phyloP scores from a whole-genome alignment of 1,284 basidiomycete genomes.

The Polyporus tsugae region DNA sequence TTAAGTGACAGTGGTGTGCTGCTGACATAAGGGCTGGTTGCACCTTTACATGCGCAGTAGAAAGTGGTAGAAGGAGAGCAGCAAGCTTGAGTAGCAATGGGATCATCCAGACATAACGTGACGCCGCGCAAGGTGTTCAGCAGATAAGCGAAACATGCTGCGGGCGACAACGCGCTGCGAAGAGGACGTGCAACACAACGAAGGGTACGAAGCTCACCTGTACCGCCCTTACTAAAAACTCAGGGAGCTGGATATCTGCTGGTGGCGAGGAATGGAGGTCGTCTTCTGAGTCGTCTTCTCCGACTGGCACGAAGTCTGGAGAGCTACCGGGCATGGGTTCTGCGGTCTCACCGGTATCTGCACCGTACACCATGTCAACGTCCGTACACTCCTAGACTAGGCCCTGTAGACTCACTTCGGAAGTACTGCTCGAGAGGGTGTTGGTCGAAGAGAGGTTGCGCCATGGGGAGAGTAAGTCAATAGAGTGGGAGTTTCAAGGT shows the following conservation, averaged over 20 bases:
- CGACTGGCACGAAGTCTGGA: constrained; percentile 33
- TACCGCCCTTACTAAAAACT: constrained; percentile 19
- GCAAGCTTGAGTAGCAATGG: constrained; percentile 26
- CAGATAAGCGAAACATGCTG: not conserved
- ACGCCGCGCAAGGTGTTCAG: not conserved
- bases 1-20: not conserved
- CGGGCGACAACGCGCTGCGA: not conserved
- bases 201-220: constrained; percentile 28
- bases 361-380: not conserved
- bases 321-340: constrained; percentile 37
- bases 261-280: constrained; percentile 8
- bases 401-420: constrained; percentile 54
- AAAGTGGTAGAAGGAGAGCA: not conserved
- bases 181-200: not conserved
- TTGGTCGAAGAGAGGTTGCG: constrained; percentile 79
- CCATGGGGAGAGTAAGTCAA: constrained; percentile 54
- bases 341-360: constrained; percentile 64
- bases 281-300: constrained; percentile 21
- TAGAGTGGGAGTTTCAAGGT: constrained; percentile 11
- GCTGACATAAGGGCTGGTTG: not conserved
- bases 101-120: constrained; percentile 28
- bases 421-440: constrained; percentile 81
- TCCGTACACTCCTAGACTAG: no score
- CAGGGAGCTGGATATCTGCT: constrained; percentile 23
- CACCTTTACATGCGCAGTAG: not conserved